A percentile compares a stretch with the other conserved stretches of the same genome.
phyloP scores from a whole-genome alignment of 192 early-diverging fungal species.

The Thamnidium elegans region DNA sequence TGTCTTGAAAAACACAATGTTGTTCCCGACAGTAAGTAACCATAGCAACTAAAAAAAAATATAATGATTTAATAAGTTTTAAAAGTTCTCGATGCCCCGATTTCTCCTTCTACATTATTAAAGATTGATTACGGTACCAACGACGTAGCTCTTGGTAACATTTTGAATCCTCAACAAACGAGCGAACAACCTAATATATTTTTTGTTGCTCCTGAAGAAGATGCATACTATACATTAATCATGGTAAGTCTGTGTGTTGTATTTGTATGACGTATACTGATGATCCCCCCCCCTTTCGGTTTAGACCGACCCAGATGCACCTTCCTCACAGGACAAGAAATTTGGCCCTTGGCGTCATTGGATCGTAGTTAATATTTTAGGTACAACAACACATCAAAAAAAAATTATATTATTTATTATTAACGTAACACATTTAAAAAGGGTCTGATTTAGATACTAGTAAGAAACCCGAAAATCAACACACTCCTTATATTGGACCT shows the following conservation, averaged over 20 bases:
- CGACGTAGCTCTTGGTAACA: conserved; percentile 34
- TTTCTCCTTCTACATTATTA: conserved; percentile 15
- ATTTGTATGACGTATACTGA: not conserved
- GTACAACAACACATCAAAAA: not conserved
- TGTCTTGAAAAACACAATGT: conserved; percentile 39
- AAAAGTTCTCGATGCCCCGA: conserved; percentile 4
- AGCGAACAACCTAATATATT: conserved; percentile 14
- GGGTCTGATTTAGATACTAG: conserved; percentile 11
- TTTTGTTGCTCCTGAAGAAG: conserved; percentile 24
- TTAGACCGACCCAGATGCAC: conserved; percentile 59
- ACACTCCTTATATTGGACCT: conserved; percentile 48
- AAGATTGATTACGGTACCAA: conserved; percentile 19
- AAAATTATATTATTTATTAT: too few relatives aligned
- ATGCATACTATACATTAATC: conserved; percentile 27
- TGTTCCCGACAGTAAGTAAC: conserved; percentile 46
- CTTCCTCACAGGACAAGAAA: conserved; percentile 39
- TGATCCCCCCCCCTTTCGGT: not conserved
- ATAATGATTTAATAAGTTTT: too few relatives aligned
- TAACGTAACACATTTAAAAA: not conserved
- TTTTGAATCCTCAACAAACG: conserved; percentile 19
- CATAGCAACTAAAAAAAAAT: not conserved
- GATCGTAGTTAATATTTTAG: conserved; percentile 52
- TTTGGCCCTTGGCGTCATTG: conserved; percentile 55
- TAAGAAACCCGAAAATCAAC: conserved; percentile 14
- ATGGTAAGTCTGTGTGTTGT: conserved; percentile 15